Conservation (phyloP, 192 early-diverging fungal species). For the Mortierella claussenii region DNA sequence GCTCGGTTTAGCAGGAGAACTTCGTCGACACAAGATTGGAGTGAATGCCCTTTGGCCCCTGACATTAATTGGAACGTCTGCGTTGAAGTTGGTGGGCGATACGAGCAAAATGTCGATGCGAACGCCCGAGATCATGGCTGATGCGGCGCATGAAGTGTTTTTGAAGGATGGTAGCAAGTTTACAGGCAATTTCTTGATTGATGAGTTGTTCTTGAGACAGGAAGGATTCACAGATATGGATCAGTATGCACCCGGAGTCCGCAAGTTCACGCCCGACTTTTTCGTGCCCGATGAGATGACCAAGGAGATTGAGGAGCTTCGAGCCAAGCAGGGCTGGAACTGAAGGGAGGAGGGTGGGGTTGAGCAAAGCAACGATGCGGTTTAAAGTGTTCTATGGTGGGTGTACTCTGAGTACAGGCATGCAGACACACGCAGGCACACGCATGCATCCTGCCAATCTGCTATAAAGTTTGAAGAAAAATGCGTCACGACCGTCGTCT, state of each 20-base stretch:
- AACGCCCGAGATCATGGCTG: conserved; percentile 76
- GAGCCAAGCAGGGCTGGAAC: conserved; percentile 47
- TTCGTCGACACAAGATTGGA: conserved; percentile 70
- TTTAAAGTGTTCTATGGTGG: no score
- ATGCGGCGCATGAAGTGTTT: conserved; percentile 75
- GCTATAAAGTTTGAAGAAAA: no score
- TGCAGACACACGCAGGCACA: no score
- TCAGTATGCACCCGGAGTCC: conserved; percentile 70
- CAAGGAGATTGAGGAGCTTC: conserved; percentile 44
- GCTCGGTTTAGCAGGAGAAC: conserved; percentile 77
- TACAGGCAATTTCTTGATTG: conserved; percentile 81
- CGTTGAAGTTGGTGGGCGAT: conserved; percentile 61
- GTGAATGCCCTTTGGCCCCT: conserved; percentile 79
- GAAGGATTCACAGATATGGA: conserved; percentile 78
- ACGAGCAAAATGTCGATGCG: conserved; percentile 35
- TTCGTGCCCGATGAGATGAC: conserved; percentile 63
- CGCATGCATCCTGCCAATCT: no score
- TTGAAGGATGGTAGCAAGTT: conserved; percentile 63
- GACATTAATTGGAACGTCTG: conserved; percentile 80
- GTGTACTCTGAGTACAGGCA: no score
- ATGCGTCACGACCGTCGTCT: no score
- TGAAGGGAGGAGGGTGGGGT: no score
- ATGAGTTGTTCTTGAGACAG: conserved; percentile 79
- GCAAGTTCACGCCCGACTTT: conserved; percentile 71
- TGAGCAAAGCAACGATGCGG: no score